Evolutionary conservation across 345 rosid species (phyloP).

Genomic region (Crucihimalaya himalaica): DNA sequence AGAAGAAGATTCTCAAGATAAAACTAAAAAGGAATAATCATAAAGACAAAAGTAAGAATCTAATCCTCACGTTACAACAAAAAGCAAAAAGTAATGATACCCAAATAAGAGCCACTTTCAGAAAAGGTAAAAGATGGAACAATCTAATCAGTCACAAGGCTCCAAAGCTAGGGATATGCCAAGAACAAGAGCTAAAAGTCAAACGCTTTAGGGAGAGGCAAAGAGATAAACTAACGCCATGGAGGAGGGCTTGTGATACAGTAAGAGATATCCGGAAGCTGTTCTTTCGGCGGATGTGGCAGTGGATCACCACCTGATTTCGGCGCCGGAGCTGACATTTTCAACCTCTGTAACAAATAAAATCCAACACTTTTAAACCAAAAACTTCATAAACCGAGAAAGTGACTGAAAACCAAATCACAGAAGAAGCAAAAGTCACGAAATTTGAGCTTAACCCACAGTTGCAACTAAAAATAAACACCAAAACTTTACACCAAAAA

Average conservation of each 20-base stretch:
- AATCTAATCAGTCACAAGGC: slow-evolving; percentile 18
- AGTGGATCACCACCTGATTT: slow-evolving; percentile 57
- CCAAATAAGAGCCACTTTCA: slow-evolving; percentile 25
- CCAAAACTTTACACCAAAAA: slow-evolving; percentile 31
- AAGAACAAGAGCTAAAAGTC: slow-evolving; percentile 30
- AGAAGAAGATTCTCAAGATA: slow-evolving; percentile 25
- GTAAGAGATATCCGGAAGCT: slow-evolving; percentile 70
- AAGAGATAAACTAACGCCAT: slow-evolving; percentile 77
- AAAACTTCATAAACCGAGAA: neutral
- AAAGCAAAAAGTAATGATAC: slow-evolving; percentile 34
- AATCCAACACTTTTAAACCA: slow-evolving; percentile 27
- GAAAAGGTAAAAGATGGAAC: slow-evolving; percentile 1
- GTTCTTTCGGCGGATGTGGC: slow-evolving; percentile 74
- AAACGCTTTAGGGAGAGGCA: slow-evolving; percentile 27
- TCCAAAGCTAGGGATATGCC: slow-evolving; percentile 42
- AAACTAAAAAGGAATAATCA: slow-evolving; percentile 6
- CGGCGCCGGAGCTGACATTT: slow-evolving; percentile 53
- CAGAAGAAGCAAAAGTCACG: slow-evolving; percentile 3
- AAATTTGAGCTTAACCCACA: neutral
- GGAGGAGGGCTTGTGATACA: slow-evolving; percentile 97
- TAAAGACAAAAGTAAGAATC: slow-evolving; percentile 34
- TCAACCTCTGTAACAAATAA: slow-evolving; percentile 30
- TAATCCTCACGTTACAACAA: slow-evolving; percentile 27
- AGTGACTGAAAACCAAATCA: slow-evolving; percentile 37
- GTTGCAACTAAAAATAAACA: neutral